Base-by-base conservation (phyloP, 116 monocot genomes). In the Iris pallida region DNA sequence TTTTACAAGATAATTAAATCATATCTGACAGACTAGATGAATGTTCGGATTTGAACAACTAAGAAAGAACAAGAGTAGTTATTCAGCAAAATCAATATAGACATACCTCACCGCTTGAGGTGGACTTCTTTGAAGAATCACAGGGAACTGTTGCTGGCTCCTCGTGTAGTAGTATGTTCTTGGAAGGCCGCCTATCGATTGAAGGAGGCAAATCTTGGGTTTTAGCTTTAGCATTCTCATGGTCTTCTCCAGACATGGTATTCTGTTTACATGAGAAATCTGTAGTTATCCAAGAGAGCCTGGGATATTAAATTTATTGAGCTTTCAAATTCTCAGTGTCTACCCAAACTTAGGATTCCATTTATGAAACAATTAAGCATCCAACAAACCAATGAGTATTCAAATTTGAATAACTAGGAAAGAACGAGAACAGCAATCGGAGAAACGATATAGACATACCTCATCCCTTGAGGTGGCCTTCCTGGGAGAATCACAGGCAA, bases 41-140 rank as follows among this genome's bases (percentile, higher is more conserved):
- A 30, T 51, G 49, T 9, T 51, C 49, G 13, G 7, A 51, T 9
- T 9, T 9, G 7, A 13, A 51, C 13, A 7, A 51, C 49, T 9
- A 51, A 13, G 11, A 7, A 7, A 51, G 13, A 58, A 15, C 58
- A 58, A 2, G 9, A 58, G 18, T 16, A 58, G 10, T 8, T 16
- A 8, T 17, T 9, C 10, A 18, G 4, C 58, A 16, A 18, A 8
- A 17, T 20, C 20, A 18, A 15, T 17, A 17, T 58, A 58, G 19
- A 46, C 20, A 59, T 80, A 87, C 82, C 80, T 84, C 79, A 17
- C 46, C 41, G 77, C 46, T 78, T n/a, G 71, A 57, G 73, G 65
- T 59, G 3, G 47, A 61, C 53, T 71, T 82, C 64, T 73, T 87
- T 17, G 73, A 14, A 45, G 42, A 72, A 66, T 45, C 53, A 18